A percentile compares a stretch with the other conserved stretches of the same genome.
These are phyloP conservation scores for Diplodia scrobiculata DNA, from an alignment of 2,329 filamentous ascomycete genomes.

Conservation along the genomic window DNA sequence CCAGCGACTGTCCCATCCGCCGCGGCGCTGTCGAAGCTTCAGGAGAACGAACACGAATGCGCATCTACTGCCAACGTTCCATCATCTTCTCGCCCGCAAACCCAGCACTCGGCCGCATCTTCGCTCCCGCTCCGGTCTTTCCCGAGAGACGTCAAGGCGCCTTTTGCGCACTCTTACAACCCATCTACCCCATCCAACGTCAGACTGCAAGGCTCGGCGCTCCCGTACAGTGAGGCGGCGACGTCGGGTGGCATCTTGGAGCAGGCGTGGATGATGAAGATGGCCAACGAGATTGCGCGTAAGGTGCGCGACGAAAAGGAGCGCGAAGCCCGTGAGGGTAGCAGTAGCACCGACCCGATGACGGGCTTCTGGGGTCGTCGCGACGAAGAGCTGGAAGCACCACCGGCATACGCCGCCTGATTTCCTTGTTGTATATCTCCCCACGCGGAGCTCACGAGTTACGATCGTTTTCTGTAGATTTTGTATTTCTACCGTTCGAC, in stretches of 20 bases:
- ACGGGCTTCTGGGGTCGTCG: constrained; percentile 34
- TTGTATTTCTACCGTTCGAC: constrained; percentile 20
- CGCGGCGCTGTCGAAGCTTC: constrained; percentile 17
- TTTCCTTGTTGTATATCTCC: not conserved
- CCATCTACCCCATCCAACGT: constrained; percentile 14
- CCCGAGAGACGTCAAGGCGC: constrained; percentile 29
- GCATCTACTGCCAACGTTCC: not conserved
- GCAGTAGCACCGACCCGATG: constrained; percentile 14
- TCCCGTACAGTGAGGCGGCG: constrained; percentile 30
- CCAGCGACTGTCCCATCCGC: constrained; percentile 8
- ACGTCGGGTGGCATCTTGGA: constrained; percentile 63
- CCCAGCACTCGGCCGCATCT: constrained; percentile 17
- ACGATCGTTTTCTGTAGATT: constrained; percentile 19
- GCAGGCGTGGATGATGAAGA: constrained; percentile 87
- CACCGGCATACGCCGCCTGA: constrained; percentile 42
- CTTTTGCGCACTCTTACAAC: constrained; percentile 30
- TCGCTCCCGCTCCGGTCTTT: constrained; percentile 32
- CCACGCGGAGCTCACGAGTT: not conserved
- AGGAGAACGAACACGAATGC: constrained; percentile 12
- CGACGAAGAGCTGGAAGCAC: constrained; percentile 39
- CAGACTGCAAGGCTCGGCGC: constrained; percentile 25
- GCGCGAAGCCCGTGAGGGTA: constrained; percentile 32
- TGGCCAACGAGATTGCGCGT: constrained; percentile 86
- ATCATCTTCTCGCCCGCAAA: constrained; percentile 5
- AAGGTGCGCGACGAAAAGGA: constrained; percentile 85